Conservation (phyloP, 495 filamentous ascomycete species). For the Trichoderma asperelloides region DNA sequence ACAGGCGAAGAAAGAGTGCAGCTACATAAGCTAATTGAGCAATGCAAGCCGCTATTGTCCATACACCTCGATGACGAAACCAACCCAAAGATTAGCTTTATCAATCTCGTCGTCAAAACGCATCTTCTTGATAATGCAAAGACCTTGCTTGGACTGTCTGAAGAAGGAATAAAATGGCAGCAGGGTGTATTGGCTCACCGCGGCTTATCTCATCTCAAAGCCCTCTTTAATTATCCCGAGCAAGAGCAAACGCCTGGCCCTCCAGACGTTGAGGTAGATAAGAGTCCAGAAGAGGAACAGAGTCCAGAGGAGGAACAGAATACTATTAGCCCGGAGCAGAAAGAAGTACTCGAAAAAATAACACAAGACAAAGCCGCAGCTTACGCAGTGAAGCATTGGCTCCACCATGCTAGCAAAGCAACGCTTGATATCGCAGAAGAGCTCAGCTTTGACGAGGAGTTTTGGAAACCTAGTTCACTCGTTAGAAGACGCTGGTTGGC, state of each 20-base stretch:
- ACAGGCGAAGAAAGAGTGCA: constrained; percentile 10
- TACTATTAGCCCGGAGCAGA: not conserved
- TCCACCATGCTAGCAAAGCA: constrained; percentile 28
- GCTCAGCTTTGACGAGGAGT: constrained; percentile 23
- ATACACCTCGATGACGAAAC: constrained; percentile 9
- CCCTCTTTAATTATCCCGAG: not conserved
- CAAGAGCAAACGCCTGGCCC: not conserved
- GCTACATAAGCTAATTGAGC: constrained; percentile 21
- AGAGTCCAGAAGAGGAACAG: not conserved
- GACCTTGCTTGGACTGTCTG: constrained; percentile 22
- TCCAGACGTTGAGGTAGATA: not conserved
- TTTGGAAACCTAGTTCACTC: constrained; percentile 24
- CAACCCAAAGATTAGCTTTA: constrained; percentile 21
- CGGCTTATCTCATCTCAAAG: constrained; percentile 26
- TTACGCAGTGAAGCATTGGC: constrained; percentile 30
- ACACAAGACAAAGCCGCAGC: constrained; percentile 9
- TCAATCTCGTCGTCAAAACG: constrained; percentile 24
- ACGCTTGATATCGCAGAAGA: constrained; percentile 29
- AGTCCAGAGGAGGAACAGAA: not conserved
- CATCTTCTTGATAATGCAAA: constrained; percentile 24
- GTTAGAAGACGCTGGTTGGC: constrained; percentile 28
- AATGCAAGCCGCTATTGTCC: constrained; percentile 25
- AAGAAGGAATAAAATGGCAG: constrained; percentile 30
- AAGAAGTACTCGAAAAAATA: constrained; percentile 17
- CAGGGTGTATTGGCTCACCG: constrained; percentile 29